Base-by-base conservation (phyloP, 2,329 filamentous ascomycete species). In the Fusarium dimerum region DNA sequence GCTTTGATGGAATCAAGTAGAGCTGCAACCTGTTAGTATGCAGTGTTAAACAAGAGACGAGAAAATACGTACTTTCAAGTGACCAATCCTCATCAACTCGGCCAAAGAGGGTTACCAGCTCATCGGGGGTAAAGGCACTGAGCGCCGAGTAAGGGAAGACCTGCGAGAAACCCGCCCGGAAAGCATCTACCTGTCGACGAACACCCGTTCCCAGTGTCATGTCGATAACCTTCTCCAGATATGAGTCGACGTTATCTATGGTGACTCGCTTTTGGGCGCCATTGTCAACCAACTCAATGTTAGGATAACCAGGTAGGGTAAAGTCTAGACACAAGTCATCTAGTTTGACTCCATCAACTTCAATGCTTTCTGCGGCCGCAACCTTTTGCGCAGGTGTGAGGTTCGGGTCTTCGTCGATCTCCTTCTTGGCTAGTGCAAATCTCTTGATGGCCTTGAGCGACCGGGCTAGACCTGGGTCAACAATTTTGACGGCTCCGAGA, bases 1-100 rank as follows among this genome's bases (percentile, higher is more conserved):
- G 94, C 94, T 76, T 99, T 99, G 76, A 99, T 93, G 1, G 93
- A 97, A 68, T 99, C 94, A 84, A 95, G 95, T 40, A 99, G 84
- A 54, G 94, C 90, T 94, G 52, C 64, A 45, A 65, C 56, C 44
- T 40, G 17, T 50, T 47, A 54, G 40, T 10, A 29, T 26, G 3
- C 20, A 36, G 9, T 26, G 39, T 20, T 34, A 11, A 42, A 8
- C 9, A 5, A 13, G 6, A 8, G 9, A 3, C 6, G 40, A 38
- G 26, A 32, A 16, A 30, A 44, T 50, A 80, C 90, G 81, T 83
- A 94, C 90, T 99, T 70, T 97, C 93, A 60, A 99, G 86, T 18
- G 90, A 91, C 94, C 94, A 99, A 70, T 99, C 94, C 69, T 99
- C 94, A 8, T 97, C 90, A 5, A 91, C 86, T 52, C 88, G 85